Evolutionary conservation across 1,139 yeast genomes (phyloP).

Genomic region (Saccharomyces hybrid): DNA sequence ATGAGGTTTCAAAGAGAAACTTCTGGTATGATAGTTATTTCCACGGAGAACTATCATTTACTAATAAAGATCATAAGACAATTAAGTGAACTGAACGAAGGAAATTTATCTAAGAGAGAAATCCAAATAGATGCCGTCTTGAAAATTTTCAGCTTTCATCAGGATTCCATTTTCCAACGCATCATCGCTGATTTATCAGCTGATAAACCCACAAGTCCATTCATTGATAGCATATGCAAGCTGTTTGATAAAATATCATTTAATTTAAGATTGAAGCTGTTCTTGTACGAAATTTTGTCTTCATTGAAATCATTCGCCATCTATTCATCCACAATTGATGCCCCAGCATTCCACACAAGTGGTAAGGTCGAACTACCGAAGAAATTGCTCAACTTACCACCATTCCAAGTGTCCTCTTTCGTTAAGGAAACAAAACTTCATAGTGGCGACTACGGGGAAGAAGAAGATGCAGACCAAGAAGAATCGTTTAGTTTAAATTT

Average conservation of each 20-base stretch:
- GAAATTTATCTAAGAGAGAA: constrained; percentile 10
- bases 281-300: constrained; percentile 55
- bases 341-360: constrained; percentile 2
- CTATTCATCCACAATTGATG: constrained; percentile 14
- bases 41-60: constrained; percentile 9
- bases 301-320: constrained; percentile 40
- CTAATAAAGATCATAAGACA: constrained; percentile 11
- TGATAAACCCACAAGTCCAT: constrained; percentile 1
- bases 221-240: constrained; percentile 16
- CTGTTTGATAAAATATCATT: constrained; percentile 28
- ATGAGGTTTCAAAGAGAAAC: constrained; percentile 10
- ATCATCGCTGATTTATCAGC: constrained; percentile 13
- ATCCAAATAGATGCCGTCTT: constrained; percentile 19
- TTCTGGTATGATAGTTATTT: background rate
- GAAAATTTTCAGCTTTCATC: constrained; percentile 27
- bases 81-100: constrained; percentile 11
- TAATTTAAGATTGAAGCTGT: constrained; percentile 47
- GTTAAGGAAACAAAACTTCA: constrained; percentile 7
- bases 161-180: constrained; percentile 20
- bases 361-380: constrained; percentile 17
- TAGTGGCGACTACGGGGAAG: constrained; percentile 1
- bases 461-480: constrained; percentile 1
- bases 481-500: constrained; percentile 1
- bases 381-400: constrained; percentile 22
- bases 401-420: constrained; percentile 30